Evolutionary conservation across 2,329 filamentous ascomycete genomes (phyloP).

Genomic region (Fusarium armeniacum): DNA sequence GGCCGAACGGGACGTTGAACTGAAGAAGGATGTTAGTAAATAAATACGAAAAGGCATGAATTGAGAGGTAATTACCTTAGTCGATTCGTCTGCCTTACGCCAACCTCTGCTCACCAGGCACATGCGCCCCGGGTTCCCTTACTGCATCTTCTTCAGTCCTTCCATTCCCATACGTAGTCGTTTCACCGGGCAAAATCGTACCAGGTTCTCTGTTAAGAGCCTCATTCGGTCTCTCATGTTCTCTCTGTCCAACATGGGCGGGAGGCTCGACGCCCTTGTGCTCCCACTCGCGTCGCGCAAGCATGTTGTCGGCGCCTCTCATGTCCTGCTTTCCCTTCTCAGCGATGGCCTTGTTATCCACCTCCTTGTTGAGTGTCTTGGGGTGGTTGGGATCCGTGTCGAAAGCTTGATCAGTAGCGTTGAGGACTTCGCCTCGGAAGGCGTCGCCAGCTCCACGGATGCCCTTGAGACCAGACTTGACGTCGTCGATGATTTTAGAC

Average conservation of each 20-base stretch:
- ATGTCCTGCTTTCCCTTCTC: constrained; percentile 45
- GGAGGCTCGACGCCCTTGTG: constrained; percentile 26
- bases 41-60: rapidly evolving
- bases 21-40: neutral
- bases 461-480: constrained; percentile 46
- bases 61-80: neutral
- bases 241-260: constrained; percentile 5
- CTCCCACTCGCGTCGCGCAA: constrained; percentile 43
- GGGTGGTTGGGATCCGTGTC: constrained; percentile 38
- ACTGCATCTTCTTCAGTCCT: constrained; percentile 1
- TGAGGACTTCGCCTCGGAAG: constrained; percentile 37
- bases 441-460: constrained; percentile 45
- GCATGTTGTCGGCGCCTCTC: constrained; percentile 31
- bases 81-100: neutral
- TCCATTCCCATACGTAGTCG: constrained; percentile 22
- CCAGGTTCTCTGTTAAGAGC: constrained; percentile 25
- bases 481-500: constrained; percentile 44
- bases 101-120: constrained; percentile 1
- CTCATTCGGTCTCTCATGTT: constrained; percentile 26
- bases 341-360: constrained; percentile 21
- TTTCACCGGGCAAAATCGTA: constrained; percentile 17
- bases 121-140: neutral
- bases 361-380: neutral
- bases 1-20: rapidly evolving
- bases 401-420: constrained; percentile 44